Evolutionary conservation across 192 early-diverging fungal genomes (phyloP).

Genomic region (Gonapodya sp.): DNA sequence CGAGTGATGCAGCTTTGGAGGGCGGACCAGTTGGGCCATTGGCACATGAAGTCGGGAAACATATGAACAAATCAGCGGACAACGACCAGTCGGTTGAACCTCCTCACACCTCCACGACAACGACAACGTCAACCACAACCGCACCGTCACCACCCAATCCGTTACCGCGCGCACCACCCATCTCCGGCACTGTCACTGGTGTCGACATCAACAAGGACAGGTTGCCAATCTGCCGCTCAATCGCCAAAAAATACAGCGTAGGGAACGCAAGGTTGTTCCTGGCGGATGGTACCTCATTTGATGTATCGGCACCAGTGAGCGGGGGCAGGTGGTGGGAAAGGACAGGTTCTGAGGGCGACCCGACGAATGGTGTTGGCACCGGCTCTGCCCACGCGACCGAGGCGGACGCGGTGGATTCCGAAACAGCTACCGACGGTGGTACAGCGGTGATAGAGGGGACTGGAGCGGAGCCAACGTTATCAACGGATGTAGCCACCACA

Average conservation of each 20-base stretch:
- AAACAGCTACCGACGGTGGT: not conserved
- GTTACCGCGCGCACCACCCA: too few relatives aligned
- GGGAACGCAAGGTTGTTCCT: slow-evolving; percentile 55
- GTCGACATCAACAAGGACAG: slow-evolving; percentile 75
- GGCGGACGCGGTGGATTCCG: not conserved
- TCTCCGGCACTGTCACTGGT: slow-evolving; percentile 84
- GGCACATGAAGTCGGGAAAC: too few relatives aligned
- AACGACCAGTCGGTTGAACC: too few relatives aligned
- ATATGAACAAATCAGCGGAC: too few relatives aligned
- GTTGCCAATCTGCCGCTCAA: slow-evolving; percentile 58
- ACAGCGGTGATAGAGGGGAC: not conserved
- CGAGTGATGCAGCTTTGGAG: too few relatives aligned
- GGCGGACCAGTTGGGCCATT: too few relatives aligned
- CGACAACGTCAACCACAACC: slow-evolving; percentile 9
- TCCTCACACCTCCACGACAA: not conserved
- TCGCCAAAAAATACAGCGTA: slow-evolving; percentile 63
- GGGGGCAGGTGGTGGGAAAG: too few relatives aligned
- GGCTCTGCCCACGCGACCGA: too few relatives aligned
- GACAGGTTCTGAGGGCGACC: not conserved
- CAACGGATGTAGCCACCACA: too few relatives aligned
- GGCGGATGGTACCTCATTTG: slow-evolving; percentile 75
- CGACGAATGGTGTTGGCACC: not conserved
- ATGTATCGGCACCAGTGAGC: slow-evolving; percentile 15
- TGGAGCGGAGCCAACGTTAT: not conserved
- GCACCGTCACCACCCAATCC: not conserved